Percentiles rank a stretch among this genome's conserved stretches.
These are phyloP conservation scores for Fusarium sacchari DNA, from an alignment of 2,329 filamentous ascomycete species.

Conservation along the genomic window DNA sequence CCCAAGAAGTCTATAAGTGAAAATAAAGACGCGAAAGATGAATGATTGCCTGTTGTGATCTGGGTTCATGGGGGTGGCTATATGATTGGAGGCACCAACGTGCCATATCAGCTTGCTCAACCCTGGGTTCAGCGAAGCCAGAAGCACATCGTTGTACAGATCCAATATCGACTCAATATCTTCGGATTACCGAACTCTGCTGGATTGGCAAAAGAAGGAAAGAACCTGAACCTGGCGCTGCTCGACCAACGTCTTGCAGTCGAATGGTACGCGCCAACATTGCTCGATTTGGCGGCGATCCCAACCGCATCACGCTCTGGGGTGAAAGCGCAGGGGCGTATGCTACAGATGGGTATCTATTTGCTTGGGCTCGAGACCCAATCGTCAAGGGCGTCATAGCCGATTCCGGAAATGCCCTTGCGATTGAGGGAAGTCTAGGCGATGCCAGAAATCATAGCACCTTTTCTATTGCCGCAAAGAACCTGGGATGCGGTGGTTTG, in stretches of 20 bases:
- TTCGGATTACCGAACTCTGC: conserved; percentile 23
- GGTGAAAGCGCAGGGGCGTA: conserved; percentile 34
- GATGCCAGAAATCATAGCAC: conserved; percentile 14
- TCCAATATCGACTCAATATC: conserved; percentile 32
- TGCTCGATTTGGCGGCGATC: conserved; percentile 31
- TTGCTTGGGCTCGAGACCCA: conserved; percentile 24
- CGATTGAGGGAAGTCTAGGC: conserved; percentile 6
- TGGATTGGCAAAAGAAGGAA: neutral
- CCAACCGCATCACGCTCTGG: conserved; percentile 30
- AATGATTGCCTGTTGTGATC: conserved; percentile 6
- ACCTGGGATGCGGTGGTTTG: conserved; percentile 3
- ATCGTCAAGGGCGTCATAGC: conserved; percentile 31
- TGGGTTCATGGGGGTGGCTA: conserved; percentile 28
- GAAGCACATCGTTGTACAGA: conserved; percentile 30
- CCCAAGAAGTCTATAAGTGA: neutral
- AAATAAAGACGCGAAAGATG: neutral
- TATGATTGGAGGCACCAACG: conserved; percentile 16
- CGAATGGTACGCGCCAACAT: conserved; percentile 34
- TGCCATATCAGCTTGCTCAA: conserved; percentile 23
- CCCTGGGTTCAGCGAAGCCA: conserved; percentile 33
- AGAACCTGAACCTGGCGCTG: conserved; percentile 26
- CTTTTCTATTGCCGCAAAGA: conserved; percentile 12
- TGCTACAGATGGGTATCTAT: conserved; percentile 24
- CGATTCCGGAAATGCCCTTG: conserved; percentile 29
- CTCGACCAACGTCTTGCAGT: conserved; percentile 35